These are phyloP conservation scores for Saturnispora mendoncae DNA, from an alignment of 805 yeast species.

Conservation along the genomic window DNA sequence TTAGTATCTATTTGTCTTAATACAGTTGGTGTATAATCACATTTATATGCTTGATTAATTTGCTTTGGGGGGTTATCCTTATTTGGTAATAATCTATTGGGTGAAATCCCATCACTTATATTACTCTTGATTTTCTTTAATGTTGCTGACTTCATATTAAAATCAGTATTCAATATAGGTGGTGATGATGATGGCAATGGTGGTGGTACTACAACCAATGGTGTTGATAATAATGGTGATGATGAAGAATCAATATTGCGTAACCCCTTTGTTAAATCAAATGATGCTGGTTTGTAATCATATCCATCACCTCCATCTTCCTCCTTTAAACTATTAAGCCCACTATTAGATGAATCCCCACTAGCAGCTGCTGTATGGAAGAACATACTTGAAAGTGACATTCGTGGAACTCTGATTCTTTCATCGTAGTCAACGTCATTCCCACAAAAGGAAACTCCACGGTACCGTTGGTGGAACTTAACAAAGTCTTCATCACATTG, in stretches of 20 bases:
- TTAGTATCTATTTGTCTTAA: conserved; percentile 31
- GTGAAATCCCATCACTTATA: conserved; percentile 3
- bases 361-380: background rate
- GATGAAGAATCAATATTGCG: conserved; percentile 22
- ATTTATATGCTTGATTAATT: conserved; percentile 38
- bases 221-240: background rate
- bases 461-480: conserved; percentile 24
- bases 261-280: conserved; percentile 35
- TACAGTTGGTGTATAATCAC: conserved; percentile 42
- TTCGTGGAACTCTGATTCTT: conserved; percentile 46
- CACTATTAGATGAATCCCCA: background rate
- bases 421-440: conserved; percentile 37
- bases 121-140: background rate
- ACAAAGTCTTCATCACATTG: conserved; percentile 26
- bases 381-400: conserved; percentile 25
- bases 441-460: conserved; percentile 26
- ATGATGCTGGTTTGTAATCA: conserved; percentile 38
- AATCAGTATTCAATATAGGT: no score
- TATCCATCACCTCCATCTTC: conserved; percentile 4
- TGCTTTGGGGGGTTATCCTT: conserved; percentile 24
- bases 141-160: no score
- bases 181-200: background rate
- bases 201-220: background rate
- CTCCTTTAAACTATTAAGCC: conserved; percentile 15
- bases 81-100: background rate